Percentiles rank a stretch among this genome's conserved stretches.
These are phyloP conservation scores for Spiromastix sp. DNA, from an alignment of 2,329 filamentous ascomycete species.

Conservation along the genomic window DNA sequence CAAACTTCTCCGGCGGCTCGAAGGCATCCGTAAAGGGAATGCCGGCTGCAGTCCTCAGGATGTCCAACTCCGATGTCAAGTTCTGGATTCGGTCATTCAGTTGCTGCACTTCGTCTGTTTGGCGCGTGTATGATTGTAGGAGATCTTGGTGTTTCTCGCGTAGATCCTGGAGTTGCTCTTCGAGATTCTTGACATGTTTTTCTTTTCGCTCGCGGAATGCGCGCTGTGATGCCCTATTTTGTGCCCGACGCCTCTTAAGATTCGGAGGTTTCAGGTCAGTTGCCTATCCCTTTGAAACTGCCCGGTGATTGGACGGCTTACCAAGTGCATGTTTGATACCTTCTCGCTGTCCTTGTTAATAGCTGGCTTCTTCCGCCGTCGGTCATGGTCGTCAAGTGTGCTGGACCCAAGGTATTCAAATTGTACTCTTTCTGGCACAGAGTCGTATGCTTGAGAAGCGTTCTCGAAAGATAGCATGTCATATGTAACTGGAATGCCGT, in stretches of 20 bases:
- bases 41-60: conserved; percentile 11
- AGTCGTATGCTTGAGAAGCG: conserved; percentile 9
- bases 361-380: conserved; percentile 13
- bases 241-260: conserved; percentile 75
- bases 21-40: conserved; percentile 14
- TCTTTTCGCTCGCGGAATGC: conserved; percentile 86
- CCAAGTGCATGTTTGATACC: conserved; percentile 20
- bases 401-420: conserved; percentile 17
- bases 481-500: conserved; percentile 12
- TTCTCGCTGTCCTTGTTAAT: conserved; percentile 16
- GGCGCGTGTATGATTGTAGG: conserved; percentile 21
- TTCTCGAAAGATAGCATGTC: conserved; percentile 14
- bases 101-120: conserved; percentile 19
- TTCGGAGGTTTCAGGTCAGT: conserved; percentile 2
- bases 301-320: conserved; percentile 13
- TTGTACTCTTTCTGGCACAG: conserved; percentile 14
- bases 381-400: conserved; percentile 15
- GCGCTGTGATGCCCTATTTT: conserved; percentile 76
- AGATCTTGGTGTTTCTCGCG: conserved; percentile 22
- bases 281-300: too few species aligned
- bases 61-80: conserved; percentile 17
- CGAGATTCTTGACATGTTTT: conserved; percentile 73
- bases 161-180: conserved; percentile 63
- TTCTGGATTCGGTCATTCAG: conserved; percentile 18
- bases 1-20: conserved; percentile 17